These are phyloP conservation scores for Alternaria burnsii DNA, from an alignment of 2,329 filamentous ascomycete species.

Conservation along the genomic window DNA sequence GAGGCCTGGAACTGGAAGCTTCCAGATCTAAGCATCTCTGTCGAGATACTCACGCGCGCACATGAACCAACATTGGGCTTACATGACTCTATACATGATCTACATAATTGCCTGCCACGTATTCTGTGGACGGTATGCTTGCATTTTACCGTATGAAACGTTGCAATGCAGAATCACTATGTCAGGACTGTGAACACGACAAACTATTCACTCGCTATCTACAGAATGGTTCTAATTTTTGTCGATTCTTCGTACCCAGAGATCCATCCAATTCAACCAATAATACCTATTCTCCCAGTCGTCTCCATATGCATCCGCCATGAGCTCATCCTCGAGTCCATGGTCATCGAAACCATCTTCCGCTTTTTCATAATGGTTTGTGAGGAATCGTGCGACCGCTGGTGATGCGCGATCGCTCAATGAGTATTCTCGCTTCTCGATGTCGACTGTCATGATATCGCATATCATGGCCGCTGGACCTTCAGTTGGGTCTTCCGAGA, in stretches of 20 bases:
- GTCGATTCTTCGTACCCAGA: neutral
- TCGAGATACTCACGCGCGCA: neutral
- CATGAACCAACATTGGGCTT: neutral
- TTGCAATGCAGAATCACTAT: neutral
- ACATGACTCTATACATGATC: neutral
- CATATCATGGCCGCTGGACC: slow-evolving; percentile 14
- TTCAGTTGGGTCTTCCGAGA: neutral
- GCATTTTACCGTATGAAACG: neutral
- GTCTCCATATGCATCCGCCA: neutral
- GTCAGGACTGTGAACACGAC: neutral
- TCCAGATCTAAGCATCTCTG: neutral
- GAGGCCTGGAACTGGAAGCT: neutral
- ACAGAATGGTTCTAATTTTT: neutral
- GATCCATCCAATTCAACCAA: neutral
- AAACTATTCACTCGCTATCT: neutral
- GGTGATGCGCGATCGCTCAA: slow-evolving; percentile 6
- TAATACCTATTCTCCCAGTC: neutral
- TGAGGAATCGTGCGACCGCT: neutral
- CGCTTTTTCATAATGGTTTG: neutral
- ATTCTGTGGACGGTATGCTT: neutral
- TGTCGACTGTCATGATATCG: slow-evolving; percentile 2
- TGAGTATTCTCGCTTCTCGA: slow-evolving; percentile 1
- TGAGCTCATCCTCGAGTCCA: neutral
- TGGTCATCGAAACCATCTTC: neutral
- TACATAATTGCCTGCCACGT: neutral